Conservation (phyloP, 768 basidiomycete species). For the Galerina sulciceps region DNA sequence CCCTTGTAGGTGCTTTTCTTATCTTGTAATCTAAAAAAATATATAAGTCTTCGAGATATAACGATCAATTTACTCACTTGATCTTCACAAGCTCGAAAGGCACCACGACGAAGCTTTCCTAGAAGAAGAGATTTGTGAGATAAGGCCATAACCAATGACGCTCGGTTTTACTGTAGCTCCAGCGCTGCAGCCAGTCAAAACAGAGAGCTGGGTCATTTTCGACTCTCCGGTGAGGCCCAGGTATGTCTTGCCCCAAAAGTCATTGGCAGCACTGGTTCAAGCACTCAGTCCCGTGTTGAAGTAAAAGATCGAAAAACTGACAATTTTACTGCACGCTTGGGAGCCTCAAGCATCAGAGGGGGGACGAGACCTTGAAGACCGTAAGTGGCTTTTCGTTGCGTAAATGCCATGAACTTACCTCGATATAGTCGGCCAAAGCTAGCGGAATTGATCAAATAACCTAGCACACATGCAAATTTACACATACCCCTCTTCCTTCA, state of each 20-base stretch:
- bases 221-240: slow-evolving; percentile 61
- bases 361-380: slow-evolving; percentile 80
- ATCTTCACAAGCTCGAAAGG: slow-evolving; percentile 97
- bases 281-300: slow-evolving; percentile 4
- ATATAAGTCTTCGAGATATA: background rate
- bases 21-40: slow-evolving; percentile 77
- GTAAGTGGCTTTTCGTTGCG: background rate
- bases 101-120: slow-evolving; percentile 92
- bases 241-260: slow-evolving; percentile 93
- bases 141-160: background rate
- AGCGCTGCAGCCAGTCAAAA: slow-evolving; percentile 90
- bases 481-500: slow-evolving; percentile 88
- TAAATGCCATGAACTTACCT: slow-evolving; percentile 46
- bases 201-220: slow-evolving; percentile 91
- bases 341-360: slow-evolving; percentile 93
- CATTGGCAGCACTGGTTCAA: slow-evolving; percentile 67
- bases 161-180: slow-evolving; percentile 73
- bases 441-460: background rate
- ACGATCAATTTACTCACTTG: slow-evolving; percentile 46
- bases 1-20: slow-evolving; percentile 90
- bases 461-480: background rate
- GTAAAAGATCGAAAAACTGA: slow-evolving; percentile 34
- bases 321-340: slow-evolving; percentile 98
- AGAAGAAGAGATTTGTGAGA: background rate
- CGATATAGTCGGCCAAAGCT: slow-evolving; percentile 87